Percentiles rank a stretch among this genome's conserved stretches.
These are phyloP conservation scores for Amphibolis antarctica DNA, from an alignment of 106 monocot species.

Conservation along the genomic window DNA sequence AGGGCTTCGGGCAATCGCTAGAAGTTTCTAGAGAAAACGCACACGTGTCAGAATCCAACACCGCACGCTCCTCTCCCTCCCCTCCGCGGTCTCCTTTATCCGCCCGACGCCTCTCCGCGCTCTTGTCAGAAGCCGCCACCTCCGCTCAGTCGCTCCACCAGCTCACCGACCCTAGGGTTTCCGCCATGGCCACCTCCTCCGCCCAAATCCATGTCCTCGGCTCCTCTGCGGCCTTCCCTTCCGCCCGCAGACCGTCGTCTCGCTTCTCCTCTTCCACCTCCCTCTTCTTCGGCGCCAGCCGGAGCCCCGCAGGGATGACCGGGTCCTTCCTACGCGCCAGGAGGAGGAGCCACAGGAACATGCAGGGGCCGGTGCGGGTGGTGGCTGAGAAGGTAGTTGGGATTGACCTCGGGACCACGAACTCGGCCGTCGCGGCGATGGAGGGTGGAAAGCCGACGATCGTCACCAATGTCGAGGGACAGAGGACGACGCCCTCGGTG, in stretches of 20 bases:
- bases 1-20: too few species aligned
- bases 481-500: constrained; percentile 91
- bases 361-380: constrained; percentile 13
- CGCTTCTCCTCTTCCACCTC: constrained; percentile 2
- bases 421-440: constrained; percentile 98
- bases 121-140: too few species aligned
- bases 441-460: constrained; percentile 96
- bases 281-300: constrained; percentile 3
- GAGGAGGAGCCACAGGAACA: background rate
- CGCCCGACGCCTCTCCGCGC: too few species aligned
- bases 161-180: background rate
- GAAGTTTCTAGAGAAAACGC: too few species aligned
- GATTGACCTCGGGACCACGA: constrained; percentile 91
- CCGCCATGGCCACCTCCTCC: constrained; percentile 3
- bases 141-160: background rate
- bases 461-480: constrained; percentile 89
- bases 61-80: too few species aligned
- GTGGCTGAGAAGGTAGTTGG: constrained; percentile 78
- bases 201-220: constrained; percentile 6
- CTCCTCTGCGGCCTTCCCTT: background rate
- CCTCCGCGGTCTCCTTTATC: too few species aligned
- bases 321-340: background rate
- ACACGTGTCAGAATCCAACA: too few species aligned
- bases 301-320: background rate
- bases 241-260: background rate